A percentile compares a stretch with the other conserved stretches of the same genome.
phyloP scores from a whole-genome alignment of 257 asterid species.

The Salvia rosmarinus region DNA sequence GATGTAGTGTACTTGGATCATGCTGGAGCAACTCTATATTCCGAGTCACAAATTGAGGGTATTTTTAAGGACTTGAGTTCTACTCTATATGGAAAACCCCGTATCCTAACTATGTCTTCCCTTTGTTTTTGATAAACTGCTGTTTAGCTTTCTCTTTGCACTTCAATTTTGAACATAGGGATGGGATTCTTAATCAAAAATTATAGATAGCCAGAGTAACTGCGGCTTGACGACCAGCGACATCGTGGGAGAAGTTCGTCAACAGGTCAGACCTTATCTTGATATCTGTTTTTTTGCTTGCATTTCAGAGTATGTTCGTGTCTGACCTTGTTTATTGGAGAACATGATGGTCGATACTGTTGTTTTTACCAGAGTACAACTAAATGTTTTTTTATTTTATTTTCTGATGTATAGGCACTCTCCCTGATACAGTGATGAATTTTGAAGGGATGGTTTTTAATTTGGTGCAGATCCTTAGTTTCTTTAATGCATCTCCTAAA shows the following conservation, averaged over 20 bases:
- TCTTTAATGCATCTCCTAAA: slow-evolving; percentile 80
- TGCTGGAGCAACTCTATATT: slow-evolving; percentile 93
- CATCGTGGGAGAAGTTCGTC: slow-evolving; percentile 75
- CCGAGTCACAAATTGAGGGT: slow-evolving; percentile 82
- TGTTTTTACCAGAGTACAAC: not conserved
- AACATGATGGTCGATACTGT: not conserved
- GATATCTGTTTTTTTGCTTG: not conserved
- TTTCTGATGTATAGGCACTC: not conserved
- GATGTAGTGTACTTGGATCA: slow-evolving; percentile 91
- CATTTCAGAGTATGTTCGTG: not conserved
- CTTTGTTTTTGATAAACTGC: not conserved
- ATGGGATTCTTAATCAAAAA: slow-evolving; percentile 44
- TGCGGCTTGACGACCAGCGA: slow-evolving; percentile 70
- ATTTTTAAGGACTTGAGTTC: slow-evolving; percentile 68
- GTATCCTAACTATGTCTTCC: slow-evolving; percentile 54
- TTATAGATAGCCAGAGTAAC: slow-evolving; percentile 88
- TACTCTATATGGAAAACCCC: slow-evolving; percentile 85
- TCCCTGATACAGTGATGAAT: not conserved
- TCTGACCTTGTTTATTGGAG: not conserved
- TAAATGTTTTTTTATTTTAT: too few species aligned
- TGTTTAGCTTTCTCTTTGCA: not conserved
- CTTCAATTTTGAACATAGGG: not conserved
- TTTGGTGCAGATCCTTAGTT: slow-evolving; percentile 69
- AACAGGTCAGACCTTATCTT: slow-evolving; percentile 52
- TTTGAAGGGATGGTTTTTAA: slow-evolving; percentile 23